These are phyloP conservation scores for Annulohypoxylon moriforme DNA, from an alignment of 495 filamentous ascomycete genomes.

Conservation along the genomic window DNA sequence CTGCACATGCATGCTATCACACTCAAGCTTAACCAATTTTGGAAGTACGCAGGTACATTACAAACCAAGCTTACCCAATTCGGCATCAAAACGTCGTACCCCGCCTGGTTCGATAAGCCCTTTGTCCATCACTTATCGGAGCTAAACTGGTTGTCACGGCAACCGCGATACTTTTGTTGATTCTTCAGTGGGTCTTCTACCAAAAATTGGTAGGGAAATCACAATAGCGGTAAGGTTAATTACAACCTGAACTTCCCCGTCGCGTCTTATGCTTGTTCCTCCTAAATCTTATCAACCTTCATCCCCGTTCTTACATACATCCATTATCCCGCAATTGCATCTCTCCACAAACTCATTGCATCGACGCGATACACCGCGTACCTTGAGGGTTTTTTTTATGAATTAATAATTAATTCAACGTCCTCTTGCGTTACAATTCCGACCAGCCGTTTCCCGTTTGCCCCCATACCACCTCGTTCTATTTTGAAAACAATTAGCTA, in stretches of 20 bases:
- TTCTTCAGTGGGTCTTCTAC: constrained; percentile 25
- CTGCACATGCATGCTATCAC: constrained; percentile 6
- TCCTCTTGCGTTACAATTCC: neutral
- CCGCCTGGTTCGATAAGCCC: neutral
- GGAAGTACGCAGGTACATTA: neutral
- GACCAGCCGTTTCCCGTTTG: neutral
- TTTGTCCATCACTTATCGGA: constrained; percentile 3
- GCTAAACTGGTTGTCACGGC: constrained; percentile 21
- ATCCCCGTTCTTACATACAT: constrained; percentile 18
- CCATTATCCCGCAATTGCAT: constrained; percentile 19
- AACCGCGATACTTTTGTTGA: constrained; percentile 36
- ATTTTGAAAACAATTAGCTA: neutral
- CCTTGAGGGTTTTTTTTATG: neutral
- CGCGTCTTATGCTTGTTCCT: constrained; percentile 26
- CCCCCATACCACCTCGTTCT: neutral
- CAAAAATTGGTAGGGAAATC: constrained; percentile 6
- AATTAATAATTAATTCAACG: constrained; percentile 19
- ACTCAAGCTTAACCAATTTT: neutral
- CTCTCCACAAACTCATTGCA: constrained; percentile 5
- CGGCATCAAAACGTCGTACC: constrained; percentile 5
- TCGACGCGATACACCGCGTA: neutral
- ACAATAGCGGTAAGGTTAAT: constrained; percentile 12
- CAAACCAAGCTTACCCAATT: constrained; percentile 5
- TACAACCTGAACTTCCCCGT: constrained; percentile 29
- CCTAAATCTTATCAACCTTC: constrained; percentile 3